Percentiles rank a stretch among this genome's conserved stretches.
phyloP scores from a whole-genome alignment of 768 basidiomycete genomes.

The Mycena venus region DNA sequence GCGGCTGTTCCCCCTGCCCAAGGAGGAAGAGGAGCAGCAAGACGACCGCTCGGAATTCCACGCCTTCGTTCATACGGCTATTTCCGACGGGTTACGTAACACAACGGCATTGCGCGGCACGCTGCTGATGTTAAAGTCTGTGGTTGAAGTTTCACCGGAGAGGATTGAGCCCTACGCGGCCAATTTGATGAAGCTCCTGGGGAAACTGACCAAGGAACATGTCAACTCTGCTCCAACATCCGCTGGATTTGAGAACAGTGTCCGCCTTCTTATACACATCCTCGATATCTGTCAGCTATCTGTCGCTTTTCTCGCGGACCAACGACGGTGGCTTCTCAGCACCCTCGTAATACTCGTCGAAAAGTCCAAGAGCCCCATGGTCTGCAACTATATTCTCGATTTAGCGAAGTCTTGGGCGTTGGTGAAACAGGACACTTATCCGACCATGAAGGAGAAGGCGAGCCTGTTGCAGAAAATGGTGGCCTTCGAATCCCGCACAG shows the following conservation, averaged over 20 bases:
- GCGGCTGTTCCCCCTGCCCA: constrained; percentile 80
- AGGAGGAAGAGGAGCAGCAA: constrained; percentile 83
- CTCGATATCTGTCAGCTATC: constrained; percentile 89
- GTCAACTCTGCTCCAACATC: constrained; percentile 66
- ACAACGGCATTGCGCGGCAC: constrained; percentile 81
- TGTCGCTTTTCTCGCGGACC: constrained; percentile 87
- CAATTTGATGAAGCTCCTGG: constrained; percentile 85
- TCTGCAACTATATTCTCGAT: constrained; percentile 90
- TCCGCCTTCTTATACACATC: constrained; percentile 79
- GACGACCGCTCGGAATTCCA: constrained; percentile 84
- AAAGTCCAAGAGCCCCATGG: constrained; percentile 83
- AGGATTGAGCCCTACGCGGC: constrained; percentile 85
- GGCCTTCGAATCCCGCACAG: constrained; percentile 82
- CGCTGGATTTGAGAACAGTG: constrained; percentile 67
- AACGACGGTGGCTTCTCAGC: constrained; percentile 83
- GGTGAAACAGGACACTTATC: constrained; percentile 85
- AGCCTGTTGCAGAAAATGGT: constrained; percentile 91
- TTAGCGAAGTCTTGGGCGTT: constrained; percentile 93
- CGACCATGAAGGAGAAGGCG: constrained; percentile 96
- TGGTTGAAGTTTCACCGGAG: constrained; percentile 84
- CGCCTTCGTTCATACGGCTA: constrained; percentile 77
- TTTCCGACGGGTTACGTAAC: constrained; percentile 85
- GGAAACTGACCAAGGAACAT: constrained; percentile 91
- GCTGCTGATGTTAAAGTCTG: constrained; percentile 88
- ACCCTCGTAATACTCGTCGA: constrained; percentile 87